phyloP scores from a whole-genome alignment of 2,329 filamentous ascomycete species.

The Gremmenia infestans region DNA sequence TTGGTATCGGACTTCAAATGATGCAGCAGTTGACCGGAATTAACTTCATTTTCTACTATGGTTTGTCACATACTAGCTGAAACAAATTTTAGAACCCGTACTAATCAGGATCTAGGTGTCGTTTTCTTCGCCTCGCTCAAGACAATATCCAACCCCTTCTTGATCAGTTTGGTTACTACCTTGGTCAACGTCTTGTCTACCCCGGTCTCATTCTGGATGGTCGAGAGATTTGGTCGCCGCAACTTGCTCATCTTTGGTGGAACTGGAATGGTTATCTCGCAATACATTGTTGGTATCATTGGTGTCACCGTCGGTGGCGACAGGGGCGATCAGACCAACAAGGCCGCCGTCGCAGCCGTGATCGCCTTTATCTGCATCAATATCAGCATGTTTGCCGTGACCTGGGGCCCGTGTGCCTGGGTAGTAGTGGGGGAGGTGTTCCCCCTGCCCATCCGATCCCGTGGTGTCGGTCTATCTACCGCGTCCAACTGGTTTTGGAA shows the following conservation, averaged over 20 bases:
- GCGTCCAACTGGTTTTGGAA: constrained; percentile 90
- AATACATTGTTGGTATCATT: constrained; percentile 80
- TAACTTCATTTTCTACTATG: constrained; percentile 91
- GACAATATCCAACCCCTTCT: constrained; percentile 71
- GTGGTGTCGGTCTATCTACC: constrained; percentile 80
- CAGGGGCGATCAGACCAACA: constrained; percentile 43
- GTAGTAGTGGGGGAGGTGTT: constrained; percentile 86
- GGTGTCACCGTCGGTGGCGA: constrained; percentile 58
- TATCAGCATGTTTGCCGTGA: constrained; percentile 88
- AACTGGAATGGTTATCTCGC: constrained; percentile 74
- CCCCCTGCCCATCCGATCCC: constrained; percentile 82
- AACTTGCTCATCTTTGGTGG: constrained; percentile 75
- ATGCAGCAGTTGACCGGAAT: constrained; percentile 75
- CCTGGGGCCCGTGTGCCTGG: constrained; percentile 73
- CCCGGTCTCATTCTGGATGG: constrained; percentile 79
- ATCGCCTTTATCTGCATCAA: constrained; percentile 88
- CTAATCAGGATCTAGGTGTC: constrained; percentile 36
- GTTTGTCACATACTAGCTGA: constrained; percentile 27
- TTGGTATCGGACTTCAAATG: constrained; percentile 72
- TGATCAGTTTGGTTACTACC: constrained; percentile 81
- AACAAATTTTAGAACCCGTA: too few species aligned
- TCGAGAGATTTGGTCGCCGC: constrained; percentile 78
- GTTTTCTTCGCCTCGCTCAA: constrained; percentile 77
- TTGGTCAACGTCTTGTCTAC: constrained; percentile 85
- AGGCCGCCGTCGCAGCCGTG: constrained; percentile 56